phyloP scores from a whole-genome alignment of 805 yeast genomes.

The Myxozyma kluyveri region DNA sequence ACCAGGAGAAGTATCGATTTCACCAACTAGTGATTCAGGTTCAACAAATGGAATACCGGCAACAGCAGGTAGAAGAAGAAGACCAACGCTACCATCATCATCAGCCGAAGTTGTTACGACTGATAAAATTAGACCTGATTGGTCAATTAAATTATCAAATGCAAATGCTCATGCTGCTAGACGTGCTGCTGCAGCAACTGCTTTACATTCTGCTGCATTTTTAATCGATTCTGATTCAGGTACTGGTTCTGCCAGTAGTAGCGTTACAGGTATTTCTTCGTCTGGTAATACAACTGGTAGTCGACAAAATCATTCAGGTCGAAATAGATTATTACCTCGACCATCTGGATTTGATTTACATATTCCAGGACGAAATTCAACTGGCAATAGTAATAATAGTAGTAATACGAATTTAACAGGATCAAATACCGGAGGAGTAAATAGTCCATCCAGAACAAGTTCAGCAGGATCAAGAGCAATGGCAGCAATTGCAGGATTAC shows the following conservation, averaged over 20 bases:
- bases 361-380: constrained; percentile 5
- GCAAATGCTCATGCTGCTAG: constrained; percentile 79
- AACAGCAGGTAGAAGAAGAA: constrained; percentile 18
- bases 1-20: neutral
- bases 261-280: neutral
- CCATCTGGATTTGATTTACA: constrained; percentile 16
- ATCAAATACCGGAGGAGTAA: neutral
- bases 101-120: constrained; percentile 72
- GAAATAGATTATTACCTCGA: constrained; percentile 27
- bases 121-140: constrained; percentile 85
- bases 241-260: neutral
- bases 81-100: constrained; percentile 54
- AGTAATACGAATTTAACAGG: neutral
- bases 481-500: neutral
- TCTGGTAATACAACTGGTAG: constrained; percentile 1
- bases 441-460: neutral
- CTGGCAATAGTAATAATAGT: constrained; percentile 1
- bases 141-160: constrained; percentile 71
- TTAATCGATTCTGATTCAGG: constrained; percentile 42
- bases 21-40: neutral
- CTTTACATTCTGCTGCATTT: constrained; percentile 84
- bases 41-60: constrained; percentile 10
- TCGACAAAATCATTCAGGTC: constrained; percentile 3
- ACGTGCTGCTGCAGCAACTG: constrained; percentile 90
- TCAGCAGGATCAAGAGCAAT: neutral